Conservation (phyloP, 2,329 filamentous ascomycete species). For the Sporothrix schenckii region DNA sequence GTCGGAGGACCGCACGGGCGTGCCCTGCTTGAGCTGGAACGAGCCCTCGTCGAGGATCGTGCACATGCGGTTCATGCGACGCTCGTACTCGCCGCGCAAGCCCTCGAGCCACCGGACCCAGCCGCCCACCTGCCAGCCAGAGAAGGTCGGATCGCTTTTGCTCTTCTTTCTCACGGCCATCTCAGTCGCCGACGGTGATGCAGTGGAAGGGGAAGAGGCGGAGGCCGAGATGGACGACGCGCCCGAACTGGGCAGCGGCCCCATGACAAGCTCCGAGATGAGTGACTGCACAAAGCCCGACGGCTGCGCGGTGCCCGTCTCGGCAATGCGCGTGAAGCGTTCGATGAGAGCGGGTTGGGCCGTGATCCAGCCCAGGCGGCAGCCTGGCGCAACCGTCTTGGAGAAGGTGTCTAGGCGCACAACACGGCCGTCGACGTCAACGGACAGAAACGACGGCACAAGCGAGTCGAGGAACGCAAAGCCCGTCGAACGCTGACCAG, state of each 20-base stretch:
- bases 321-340: slow-evolving; percentile 68
- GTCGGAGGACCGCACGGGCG: slow-evolving; percentile 47
- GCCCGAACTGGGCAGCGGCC: slow-evolving; percentile 60
- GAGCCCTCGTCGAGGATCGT: slow-evolving; percentile 69
- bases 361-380: slow-evolving; percentile 87
- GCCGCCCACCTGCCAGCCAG: slow-evolving; percentile 76
- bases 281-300: slow-evolving; percentile 88
- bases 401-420: slow-evolving; percentile 91
- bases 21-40: slow-evolving; percentile 66
- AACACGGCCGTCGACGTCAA: slow-evolving; percentile 85
- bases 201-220: neutral
- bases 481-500: slow-evolving; percentile 55
- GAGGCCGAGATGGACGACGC: neutral
- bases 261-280: slow-evolving; percentile 75
- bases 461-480: slow-evolving; percentile 81
- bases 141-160: slow-evolving; percentile 43
- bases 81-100: slow-evolving; percentile 79
- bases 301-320: slow-evolving; percentile 78
- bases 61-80: slow-evolving; percentile 81
- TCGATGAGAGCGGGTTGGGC: slow-evolving; percentile 78
- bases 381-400: slow-evolving; percentile 89
- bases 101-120: slow-evolving; percentile 93
- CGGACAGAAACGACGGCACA: slow-evolving; percentile 75
- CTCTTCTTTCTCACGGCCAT: slow-evolving; percentile 38
- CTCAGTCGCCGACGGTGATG: slow-evolving; percentile 11